Conservation (phyloP, 495 filamentous ascomycete genomes). For the Podospora anserina region DNA sequence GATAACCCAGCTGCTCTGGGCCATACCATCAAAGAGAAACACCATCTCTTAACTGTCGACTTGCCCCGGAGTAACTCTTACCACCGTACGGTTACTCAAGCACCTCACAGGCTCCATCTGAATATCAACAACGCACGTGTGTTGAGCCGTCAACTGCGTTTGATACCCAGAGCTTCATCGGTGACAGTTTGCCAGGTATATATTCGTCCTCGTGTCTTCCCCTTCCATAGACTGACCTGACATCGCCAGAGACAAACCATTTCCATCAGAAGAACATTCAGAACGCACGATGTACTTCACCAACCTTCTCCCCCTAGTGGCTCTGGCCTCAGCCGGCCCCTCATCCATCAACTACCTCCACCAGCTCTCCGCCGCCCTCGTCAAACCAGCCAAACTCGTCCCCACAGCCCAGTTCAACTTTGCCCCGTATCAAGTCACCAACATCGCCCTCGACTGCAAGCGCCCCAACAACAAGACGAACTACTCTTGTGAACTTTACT, state of each 20-base stretch:
- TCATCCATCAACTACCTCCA: not conserved
- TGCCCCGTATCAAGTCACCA: slow-evolving; percentile 10
- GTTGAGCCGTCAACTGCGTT: not conserved
- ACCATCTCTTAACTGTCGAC: not conserved
- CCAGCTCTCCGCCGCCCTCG: not conserved
- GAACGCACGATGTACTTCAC: not conserved
- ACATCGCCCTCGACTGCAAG: slow-evolving; percentile 12
- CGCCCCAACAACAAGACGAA: not conserved
- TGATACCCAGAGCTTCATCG: not conserved
- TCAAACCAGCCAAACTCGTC: not conserved
- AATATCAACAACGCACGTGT: not conserved
- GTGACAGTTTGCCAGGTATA: not conserved
- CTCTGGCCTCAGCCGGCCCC: not conserved
- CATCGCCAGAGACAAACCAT: not conserved
- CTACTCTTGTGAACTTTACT: slow-evolving; percentile 13
- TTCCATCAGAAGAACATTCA: not conserved
- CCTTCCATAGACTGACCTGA: not conserved
- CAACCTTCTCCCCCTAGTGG: not conserved
- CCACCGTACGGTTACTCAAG: not conserved
- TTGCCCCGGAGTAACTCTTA: not conserved
- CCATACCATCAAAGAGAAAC: not conserved
- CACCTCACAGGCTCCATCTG: not conserved
- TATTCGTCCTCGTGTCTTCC: not conserved
- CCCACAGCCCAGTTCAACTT: slow-evolving; percentile 16
- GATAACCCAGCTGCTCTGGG: not conserved